Evolutionary conservation across 495 filamentous ascomycete species (phyloP), one percentile per base, ranked within the genome.

Genomic region (Aspergillus nidulans): DNA sequence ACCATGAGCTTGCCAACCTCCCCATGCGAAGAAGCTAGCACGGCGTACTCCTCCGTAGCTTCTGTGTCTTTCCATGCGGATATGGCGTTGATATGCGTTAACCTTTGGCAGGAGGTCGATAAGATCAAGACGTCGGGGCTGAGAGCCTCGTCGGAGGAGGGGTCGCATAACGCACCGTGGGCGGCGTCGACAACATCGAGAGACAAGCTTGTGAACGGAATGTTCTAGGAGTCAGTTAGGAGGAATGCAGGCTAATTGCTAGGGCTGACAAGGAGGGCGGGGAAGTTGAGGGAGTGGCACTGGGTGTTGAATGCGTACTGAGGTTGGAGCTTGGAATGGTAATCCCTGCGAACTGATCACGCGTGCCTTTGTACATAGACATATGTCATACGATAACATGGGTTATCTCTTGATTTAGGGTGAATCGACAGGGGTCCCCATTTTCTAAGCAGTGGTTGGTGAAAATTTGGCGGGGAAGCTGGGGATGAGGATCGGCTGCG

Each of bases 1-100:
- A 91, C 68, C 75, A 90, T 1, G 83, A 91, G 69, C 75, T 91
- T 1, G 83, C 85, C 3, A 89, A 88, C 63, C 64, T 88, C 8
- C 65, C 89, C 0, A 78, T 52, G 75, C 81, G 9, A 66, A 68
- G 6, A 76, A 85, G 54, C 68, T 90, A 10, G 76, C 81, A 1
- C 58, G 54, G 25, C 71, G 73, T 77, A 85, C 59, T 78, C 79
- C 23, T 34, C 28, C 6, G 69, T 80, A 25, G 73, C 62, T 0
- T 45, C 67, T 4, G 69, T 73, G 6, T 59, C 74, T 0, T 45
- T 81, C 5, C 77, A 81, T 45, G 78, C 79, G 0, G 79, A 78
- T 5, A 59, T 75, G 3, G 64, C 71, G 4, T 57, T 87, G 5
- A 62, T 72, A 24, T 38, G 56, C 20, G 36, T 12, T 58, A 49